Conservation (phyloP, 306 rosid genomes). For the Parietaria judaica region DNA sequence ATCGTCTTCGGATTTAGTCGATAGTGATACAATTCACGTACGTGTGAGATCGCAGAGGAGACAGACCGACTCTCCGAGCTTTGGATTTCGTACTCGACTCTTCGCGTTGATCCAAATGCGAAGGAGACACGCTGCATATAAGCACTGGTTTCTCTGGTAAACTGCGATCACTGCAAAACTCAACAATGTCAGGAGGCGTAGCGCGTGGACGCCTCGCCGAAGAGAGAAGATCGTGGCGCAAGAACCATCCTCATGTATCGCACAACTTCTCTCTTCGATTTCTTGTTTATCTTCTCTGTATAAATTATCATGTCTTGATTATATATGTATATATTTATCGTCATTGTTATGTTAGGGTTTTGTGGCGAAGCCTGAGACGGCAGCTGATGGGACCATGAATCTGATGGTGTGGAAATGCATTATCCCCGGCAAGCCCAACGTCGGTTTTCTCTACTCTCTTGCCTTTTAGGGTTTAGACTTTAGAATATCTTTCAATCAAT, state of each 20-base stretch:
- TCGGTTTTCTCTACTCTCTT: conserved; percentile 18
- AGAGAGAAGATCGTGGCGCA: conserved; percentile 87
- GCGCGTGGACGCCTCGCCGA: conserved; percentile 90
- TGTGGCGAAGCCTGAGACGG: conserved; percentile 82
- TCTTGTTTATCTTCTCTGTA: not conserved
- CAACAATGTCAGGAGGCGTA: conserved; percentile 36
- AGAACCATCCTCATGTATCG: conserved; percentile 80
- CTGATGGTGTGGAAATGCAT: conserved; percentile 90
- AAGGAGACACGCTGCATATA: too few species aligned
- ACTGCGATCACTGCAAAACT: too few species aligned
- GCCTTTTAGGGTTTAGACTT: not conserved
- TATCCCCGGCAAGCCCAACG: conserved; percentile 75
- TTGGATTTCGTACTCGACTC: too few species aligned
- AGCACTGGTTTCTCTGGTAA: too few species aligned
- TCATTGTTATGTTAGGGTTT: conserved; percentile 48
- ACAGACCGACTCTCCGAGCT: too few species aligned
- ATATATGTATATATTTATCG: not conserved
- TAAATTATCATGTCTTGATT: not conserved
- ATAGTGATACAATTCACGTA: too few species aligned
- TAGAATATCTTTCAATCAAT: too few species aligned
- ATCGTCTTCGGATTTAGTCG: too few species aligned
- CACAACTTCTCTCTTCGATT: conserved; percentile 15
- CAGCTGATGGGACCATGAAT: conserved; percentile 63
- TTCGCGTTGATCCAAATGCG: too few species aligned
- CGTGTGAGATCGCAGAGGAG: too few species aligned